phyloP scores from a whole-genome alignment of 148 eudicot species.

The Persicaria maculosa region DNA sequence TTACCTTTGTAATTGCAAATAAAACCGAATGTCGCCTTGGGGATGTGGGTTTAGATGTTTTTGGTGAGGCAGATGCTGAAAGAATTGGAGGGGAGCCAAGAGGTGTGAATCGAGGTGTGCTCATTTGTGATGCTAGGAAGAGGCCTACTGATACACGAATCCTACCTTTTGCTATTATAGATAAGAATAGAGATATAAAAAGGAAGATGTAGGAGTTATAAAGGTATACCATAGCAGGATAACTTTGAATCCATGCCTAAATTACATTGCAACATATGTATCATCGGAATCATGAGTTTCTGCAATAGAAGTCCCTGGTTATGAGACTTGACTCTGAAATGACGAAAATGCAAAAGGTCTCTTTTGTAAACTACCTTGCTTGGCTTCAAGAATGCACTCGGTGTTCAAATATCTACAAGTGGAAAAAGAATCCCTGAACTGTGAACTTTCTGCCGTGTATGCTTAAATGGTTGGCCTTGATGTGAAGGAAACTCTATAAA shows the following conservation, averaged over 20 bases:
- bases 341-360: slow-evolving; percentile 46
- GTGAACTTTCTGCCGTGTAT: too few species aligned
- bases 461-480: too few species aligned
- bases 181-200: neutral
- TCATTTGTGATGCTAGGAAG: slow-evolving; percentile 70
- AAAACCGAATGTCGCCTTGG: slow-evolving; percentile 83
- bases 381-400: too few species aligned
- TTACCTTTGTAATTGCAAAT: slow-evolving; percentile 54
- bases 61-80: slow-evolving; percentile 72
- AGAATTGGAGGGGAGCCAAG: slow-evolving; percentile 75
- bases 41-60: slow-evolving; percentile 59
- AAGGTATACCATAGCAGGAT: neutral
- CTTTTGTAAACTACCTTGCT: neutral
- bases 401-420: too few species aligned
- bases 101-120: slow-evolving; percentile 81
- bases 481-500: too few species aligned
- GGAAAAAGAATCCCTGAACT: too few species aligned
- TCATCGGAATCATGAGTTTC: slow-evolving; percentile 55
- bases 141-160: slow-evolving; percentile 70
- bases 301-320: slow-evolving; percentile 34
- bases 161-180: slow-evolving; percentile 31
- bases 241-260: neutral
- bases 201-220: neutral
- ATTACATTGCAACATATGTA: slow-evolving; percentile 17
- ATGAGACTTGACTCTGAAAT: slow-evolving; percentile 42